phyloP scores from a whole-genome alignment of 192 early-diverging fungal genomes.

The Coemansia sp. region DNA sequence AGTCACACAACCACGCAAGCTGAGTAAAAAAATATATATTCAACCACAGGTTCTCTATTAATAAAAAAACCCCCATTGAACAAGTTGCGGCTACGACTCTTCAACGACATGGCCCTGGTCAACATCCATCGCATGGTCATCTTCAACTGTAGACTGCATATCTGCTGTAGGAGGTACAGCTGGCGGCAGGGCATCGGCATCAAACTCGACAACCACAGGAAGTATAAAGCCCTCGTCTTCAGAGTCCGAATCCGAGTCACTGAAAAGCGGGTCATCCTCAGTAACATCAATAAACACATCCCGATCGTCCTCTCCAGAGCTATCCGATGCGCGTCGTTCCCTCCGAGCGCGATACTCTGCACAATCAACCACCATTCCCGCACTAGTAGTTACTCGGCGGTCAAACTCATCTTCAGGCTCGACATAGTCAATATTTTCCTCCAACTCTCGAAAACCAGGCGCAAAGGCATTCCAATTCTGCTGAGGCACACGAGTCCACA shows the following conservation, averaged over 20 bases:
- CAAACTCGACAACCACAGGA: conserved; percentile 24
- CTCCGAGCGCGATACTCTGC: conserved; percentile 14
- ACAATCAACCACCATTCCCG: conserved; percentile 31
- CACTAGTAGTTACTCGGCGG: conserved; percentile 18
- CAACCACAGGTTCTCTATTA: background rate
- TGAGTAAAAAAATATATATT: too few species aligned
- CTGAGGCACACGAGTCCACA: conserved; percentile 81
- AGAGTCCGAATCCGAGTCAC: conserved; percentile 46
- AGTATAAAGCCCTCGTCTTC: conserved; percentile 47
- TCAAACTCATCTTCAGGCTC: conserved; percentile 97
- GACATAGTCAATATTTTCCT: conserved; percentile 92
- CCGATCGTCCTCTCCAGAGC: conserved; percentile 8
- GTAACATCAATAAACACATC: conserved; percentile 43
- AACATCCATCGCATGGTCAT: background rate
- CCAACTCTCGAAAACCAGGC: conserved; percentile 89
- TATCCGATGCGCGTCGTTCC: conserved; percentile 8
- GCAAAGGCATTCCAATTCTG: conserved; percentile 91
- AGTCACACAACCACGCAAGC: too few species aligned
- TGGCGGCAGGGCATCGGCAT: conserved; percentile 2
- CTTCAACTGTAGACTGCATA: background rate
- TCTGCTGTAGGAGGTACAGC: background rate
- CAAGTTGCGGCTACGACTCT: conserved; percentile 5
- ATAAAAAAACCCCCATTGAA: background rate
- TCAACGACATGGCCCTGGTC: conserved; percentile 17
- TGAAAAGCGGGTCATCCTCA: conserved; percentile 50